Evolutionary conservation across 2,329 filamentous ascomycete species (phyloP), one percentile per base, ranked within the genome.

Genomic region (Dothistroma pini): DNA sequence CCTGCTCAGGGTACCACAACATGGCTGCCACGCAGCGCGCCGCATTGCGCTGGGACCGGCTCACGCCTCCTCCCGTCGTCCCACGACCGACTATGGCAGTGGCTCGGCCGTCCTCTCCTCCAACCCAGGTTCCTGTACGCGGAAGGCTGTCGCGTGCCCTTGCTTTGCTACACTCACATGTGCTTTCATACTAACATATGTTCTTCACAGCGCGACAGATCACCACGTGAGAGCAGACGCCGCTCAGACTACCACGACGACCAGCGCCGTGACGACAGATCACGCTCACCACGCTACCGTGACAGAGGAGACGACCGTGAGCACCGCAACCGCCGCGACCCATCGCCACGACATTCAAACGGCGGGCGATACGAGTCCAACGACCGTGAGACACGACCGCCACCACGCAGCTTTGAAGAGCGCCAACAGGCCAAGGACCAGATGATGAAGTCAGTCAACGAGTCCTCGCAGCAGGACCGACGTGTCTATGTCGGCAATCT

Each of bases 401-500:
- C 74, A 58, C 56, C 66, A 21, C 87, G 93, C 78, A 87, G 86
- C 61, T 90, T 87, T 79, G 93, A 97, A 77, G 92, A 96, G 73
- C 88, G 92, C 72, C 82, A 86, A 65, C 87, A 84, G 65, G 89
- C 89, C 72, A 93, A 95, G 79, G 92, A 96, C 79, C 89, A 92
- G 77, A 97, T 96, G 91, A 96, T 97, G 91, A 89, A 87, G 79
- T 92, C 86, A 75, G 89, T 97, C 71, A 89, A 92, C 75, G 95
- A 97, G 75, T 89, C 90, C 51, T 97, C 95, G 64, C 95, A 97
- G 77, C 95, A 99, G 80, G 95, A 99, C 84, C 93, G 95, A 75
- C 93, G 95, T 69, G 95, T 99, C 86, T 99, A 99, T 77, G 95
- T 99, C 76, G 95, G 95, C 79, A 99, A 99, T 77, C 85, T 99